Evolutionary conservation across 73 alveolate genomes (phyloP).

Genomic region (Paramecium octaurelia): DNA sequence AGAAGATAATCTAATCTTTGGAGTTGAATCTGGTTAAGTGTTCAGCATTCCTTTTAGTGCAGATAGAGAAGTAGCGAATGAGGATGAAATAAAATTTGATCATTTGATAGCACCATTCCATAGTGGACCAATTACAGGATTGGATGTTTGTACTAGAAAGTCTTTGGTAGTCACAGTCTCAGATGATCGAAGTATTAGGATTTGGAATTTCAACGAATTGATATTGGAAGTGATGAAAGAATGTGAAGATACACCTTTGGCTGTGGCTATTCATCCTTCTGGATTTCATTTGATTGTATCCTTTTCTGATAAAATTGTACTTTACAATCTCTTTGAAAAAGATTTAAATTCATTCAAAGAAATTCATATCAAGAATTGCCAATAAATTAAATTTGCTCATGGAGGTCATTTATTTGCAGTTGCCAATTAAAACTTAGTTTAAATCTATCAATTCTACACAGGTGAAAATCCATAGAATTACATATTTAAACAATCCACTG

Average conservation of each 20-base stretch:
- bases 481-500: constrained; percentile 44
- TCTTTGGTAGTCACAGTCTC: constrained; percentile 86
- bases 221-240: constrained; percentile 81
- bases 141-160: constrained; percentile 93
- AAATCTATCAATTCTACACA: constrained; percentile 86
- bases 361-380: constrained; percentile 83
- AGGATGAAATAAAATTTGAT: constrained; percentile 72
- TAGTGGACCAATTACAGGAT: constrained; percentile 74
- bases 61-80: constrained; percentile 72
- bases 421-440: constrained; percentile 80
- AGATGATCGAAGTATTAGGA: constrained; percentile 87
- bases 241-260: constrained; percentile 86
- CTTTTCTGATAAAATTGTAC: constrained; percentile 87
- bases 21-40: constrained; percentile 67
- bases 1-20: constrained; percentile 71
- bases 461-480: constrained; percentile 80
- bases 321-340: constrained; percentile 88
- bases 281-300: constrained; percentile 95
- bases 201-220: constrained; percentile 93
- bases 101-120: constrained; percentile 75
- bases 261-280: constrained; percentile 96
- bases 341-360: constrained; percentile 85
- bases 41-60: constrained; percentile 64
- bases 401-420: constrained; percentile 96
- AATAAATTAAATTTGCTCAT: constrained; percentile 87